phyloP scores from a whole-genome alignment of 2,329 filamentous ascomycete genomes.

The Didymella glomerata region DNA sequence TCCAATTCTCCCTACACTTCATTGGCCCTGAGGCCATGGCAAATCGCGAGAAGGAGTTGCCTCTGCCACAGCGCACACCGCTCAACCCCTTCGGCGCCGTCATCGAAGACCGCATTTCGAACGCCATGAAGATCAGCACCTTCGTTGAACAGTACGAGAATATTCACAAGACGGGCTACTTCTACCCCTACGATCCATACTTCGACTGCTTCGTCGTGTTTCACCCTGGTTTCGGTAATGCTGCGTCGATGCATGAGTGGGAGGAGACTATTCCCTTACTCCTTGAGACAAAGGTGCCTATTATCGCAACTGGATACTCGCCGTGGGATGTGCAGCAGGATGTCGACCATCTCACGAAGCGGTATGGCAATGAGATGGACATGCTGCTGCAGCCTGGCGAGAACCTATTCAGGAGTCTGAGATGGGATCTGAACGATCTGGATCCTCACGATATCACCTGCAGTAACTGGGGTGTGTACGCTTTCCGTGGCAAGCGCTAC shows the following conservation, averaged over 20 bases:
- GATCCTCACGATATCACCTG: constrained; percentile 94
- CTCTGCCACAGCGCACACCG: constrained; percentile 83
- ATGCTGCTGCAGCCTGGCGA: constrained; percentile 90
- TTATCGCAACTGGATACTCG: constrained; percentile 95
- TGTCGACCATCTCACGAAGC: constrained; percentile 86
- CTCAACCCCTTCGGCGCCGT: constrained; percentile 93
- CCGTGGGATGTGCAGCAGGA: constrained; percentile 94
- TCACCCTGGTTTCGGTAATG: constrained; percentile 94
- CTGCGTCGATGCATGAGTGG: constrained; percentile 94
- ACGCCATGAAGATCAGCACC: constrained; percentile 94
- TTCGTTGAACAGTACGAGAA: constrained; percentile 99
- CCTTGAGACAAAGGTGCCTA: constrained; percentile 92
- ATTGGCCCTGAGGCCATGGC: constrained; percentile 96
- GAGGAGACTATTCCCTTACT: constrained; percentile 86
- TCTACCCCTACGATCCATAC: constrained; percentile 95
- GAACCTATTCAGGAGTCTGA: constrained; percentile 89
- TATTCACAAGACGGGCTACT: constrained; percentile 87
- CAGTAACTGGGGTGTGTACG: constrained; percentile 97
- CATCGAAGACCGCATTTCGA: constrained; percentile 87
- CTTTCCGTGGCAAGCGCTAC: constrained; percentile 96
- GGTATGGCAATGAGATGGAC: constrained; percentile 89
- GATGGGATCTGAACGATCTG: constrained; percentile 96
- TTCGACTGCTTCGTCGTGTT: constrained; percentile 98
- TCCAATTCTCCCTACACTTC: constrained; percentile 90
- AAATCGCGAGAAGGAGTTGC: constrained; percentile 92